These are phyloP conservation scores for Syzygium aromaticum DNA, from an alignment of 345 rosid species.

Conservation along the genomic window DNA sequence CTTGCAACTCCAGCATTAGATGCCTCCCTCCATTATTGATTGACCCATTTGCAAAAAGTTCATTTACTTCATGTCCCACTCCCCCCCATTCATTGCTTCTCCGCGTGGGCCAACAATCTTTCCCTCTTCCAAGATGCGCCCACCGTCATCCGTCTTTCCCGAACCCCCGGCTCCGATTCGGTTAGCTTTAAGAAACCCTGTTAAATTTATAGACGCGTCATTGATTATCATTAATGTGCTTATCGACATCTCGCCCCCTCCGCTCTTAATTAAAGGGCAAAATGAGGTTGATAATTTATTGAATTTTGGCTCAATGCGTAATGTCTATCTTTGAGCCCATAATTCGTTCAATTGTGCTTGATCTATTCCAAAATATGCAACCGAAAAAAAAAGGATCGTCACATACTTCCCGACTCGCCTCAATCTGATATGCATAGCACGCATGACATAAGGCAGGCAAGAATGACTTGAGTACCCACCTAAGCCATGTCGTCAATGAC, in stretches of 20 bases:
- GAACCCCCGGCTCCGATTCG: not conserved
- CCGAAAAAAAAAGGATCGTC: not conserved
- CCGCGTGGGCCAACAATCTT: not conserved
- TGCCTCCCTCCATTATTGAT: not conserved
- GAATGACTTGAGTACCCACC: not conserved
- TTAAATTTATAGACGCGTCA: too few species aligned
- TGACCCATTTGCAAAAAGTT: not conserved
- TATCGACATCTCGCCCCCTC: not conserved
- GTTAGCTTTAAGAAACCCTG: not conserved
- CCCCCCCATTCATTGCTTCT: not conserved
- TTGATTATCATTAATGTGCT: not conserved
- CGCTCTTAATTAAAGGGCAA: not conserved
- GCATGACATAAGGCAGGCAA: not conserved
- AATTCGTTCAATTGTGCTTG: not conserved
- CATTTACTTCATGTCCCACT: not conserved
- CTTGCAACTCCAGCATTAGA: not conserved
- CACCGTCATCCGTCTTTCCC: not conserved
- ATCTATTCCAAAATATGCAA: not conserved
- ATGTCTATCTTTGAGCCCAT: not conserved
- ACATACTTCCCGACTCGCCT: not conserved
- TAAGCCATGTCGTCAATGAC: not conserved
- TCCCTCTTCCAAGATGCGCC: not conserved
- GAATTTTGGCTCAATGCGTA: not conserved
- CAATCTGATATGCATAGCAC: too few species aligned
- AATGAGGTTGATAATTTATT: not conserved